phyloP scores from a whole-genome alignment of 1,284 basidiomycete species.

The Rhodotorula sp. region DNA sequence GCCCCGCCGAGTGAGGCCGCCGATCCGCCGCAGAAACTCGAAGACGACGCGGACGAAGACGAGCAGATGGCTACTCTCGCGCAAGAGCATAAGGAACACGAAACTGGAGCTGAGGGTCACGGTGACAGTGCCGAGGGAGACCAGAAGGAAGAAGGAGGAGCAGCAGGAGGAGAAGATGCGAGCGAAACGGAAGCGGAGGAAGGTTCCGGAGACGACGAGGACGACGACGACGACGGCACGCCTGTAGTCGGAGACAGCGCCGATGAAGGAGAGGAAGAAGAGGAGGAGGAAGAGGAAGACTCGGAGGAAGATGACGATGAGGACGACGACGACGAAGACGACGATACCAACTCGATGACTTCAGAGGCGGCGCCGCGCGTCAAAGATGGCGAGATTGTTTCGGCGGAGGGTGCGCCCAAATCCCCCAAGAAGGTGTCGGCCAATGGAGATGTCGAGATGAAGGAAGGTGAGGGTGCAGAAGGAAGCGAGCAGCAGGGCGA shows the following conservation, averaged over 20 bases:
- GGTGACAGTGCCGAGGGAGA: not conserved
- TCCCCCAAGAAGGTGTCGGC: slow-evolving; percentile 10
- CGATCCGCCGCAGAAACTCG: not conserved
- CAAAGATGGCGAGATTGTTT: slow-evolving; percentile 26
- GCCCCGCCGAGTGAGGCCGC: not conserved
- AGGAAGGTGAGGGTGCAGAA: not conserved
- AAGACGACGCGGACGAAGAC: no score
- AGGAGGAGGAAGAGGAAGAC: not conserved
- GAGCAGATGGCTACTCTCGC: not conserved
- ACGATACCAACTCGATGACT: slow-evolving; percentile 22
- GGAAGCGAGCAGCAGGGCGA: not conserved
- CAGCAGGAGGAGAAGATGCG: not conserved
- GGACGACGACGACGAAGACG: slow-evolving; percentile 16
- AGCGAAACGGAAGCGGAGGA: slow-evolving; percentile 1
- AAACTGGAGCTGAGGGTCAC: not conserved
- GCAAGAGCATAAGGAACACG: not conserved
- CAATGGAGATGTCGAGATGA: slow-evolving; percentile 3
- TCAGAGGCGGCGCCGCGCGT: slow-evolving; percentile 8
- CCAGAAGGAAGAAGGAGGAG: not conserved
- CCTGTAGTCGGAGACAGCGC: not conserved
- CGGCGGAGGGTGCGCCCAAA: slow-evolving; percentile 2
- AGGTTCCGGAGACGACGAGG: slow-evolving; percentile 11
- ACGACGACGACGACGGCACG: slow-evolving; percentile 13
- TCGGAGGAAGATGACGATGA: not conserved
- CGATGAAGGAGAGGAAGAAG: not conserved